Evolutionary conservation across 148 eudicot species (phyloP).

Genomic region (Heliosperma pusillum): DNA sequence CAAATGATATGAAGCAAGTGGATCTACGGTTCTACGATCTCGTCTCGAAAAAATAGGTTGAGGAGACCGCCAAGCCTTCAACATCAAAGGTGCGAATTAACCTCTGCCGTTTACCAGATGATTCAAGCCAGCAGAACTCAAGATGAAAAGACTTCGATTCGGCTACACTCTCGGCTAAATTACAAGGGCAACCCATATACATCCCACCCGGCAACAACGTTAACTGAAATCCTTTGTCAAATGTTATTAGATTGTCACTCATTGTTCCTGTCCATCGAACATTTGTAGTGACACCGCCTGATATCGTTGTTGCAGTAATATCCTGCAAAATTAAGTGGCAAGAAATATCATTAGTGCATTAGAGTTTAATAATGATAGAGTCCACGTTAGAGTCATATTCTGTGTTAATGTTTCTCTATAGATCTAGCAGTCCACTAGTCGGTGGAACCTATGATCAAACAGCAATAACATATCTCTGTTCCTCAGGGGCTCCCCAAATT

Average conservation of each 20-base stretch:
- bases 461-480: too few relatives aligned
- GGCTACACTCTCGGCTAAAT: constrained; percentile 55
- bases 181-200: constrained; percentile 90
- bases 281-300: constrained; percentile 48
- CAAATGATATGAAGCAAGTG: neutral
- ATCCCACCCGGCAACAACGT: constrained; percentile 86
- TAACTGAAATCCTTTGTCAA: constrained; percentile 76
- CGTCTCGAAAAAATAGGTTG: constrained; percentile 74
- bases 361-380: neutral
- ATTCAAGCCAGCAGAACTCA: constrained; percentile 92
- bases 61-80: constrained; percentile 85
- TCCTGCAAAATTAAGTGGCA: constrained; percentile 32
- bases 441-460: too few relatives aligned
- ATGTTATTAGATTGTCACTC: constrained; percentile 51
- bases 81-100: constrained; percentile 80
- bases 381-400: too few relatives aligned
- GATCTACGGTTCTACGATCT: constrained; percentile 31
- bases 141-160: constrained; percentile 81
- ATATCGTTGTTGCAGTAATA: constrained; percentile 43
- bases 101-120: constrained; percentile 83
- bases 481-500: too few relatives aligned
- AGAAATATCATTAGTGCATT: neutral
- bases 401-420: too few relatives aligned
- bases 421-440: too few relatives aligned
- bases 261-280: constrained; percentile 75